Evolutionary conservation across 805 yeast genomes (phyloP).

Genomic region (Yamadazyma olivae): DNA sequence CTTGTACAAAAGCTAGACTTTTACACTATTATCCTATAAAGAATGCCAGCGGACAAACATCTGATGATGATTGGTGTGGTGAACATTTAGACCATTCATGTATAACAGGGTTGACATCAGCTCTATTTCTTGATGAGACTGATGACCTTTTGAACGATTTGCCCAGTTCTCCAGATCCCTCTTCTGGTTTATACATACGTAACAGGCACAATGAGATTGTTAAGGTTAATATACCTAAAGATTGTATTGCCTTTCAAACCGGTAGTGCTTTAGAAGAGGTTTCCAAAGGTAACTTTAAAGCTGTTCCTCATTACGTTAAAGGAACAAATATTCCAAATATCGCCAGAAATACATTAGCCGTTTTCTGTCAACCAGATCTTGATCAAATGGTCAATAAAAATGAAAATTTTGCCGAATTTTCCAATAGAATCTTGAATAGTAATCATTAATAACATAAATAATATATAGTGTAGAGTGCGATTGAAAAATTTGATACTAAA

Average conservation of each 20-base stretch:
- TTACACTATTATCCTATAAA: slow-evolving; percentile 49
- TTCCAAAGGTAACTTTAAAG: slow-evolving; percentile 47
- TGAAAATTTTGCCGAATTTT: slow-evolving; percentile 49
- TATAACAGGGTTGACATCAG: slow-evolving; percentile 56
- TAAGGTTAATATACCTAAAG: slow-evolving; percentile 51
- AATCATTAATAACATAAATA: slow-evolving; percentile 41
- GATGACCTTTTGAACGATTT: slow-evolving; percentile 19
- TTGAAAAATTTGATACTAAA: background rate
- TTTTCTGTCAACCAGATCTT: slow-evolving; percentile 59
- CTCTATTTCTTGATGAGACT: slow-evolving; percentile 45
- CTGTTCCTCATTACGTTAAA: slow-evolving; percentile 57
- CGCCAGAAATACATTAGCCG: slow-evolving; percentile 56
- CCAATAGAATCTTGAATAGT: slow-evolving; percentile 36
- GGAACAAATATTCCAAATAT: slow-evolving; percentile 35
- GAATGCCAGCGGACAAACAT: slow-evolving; percentile 1
- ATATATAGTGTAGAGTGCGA: too few relatives aligned
- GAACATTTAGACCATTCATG: slow-evolving; percentile 62
- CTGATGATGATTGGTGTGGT: slow-evolving; percentile 54
- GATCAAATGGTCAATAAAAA: slow-evolving; percentile 43
- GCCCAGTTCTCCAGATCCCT: slow-evolving; percentile 38
- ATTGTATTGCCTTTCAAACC: slow-evolving; percentile 59
- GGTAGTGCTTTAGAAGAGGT: slow-evolving; percentile 56
- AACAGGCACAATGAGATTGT: slow-evolving; percentile 42
- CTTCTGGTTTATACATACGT: slow-evolving; percentile 50
- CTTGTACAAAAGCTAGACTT: slow-evolving; percentile 56